These are phyloP conservation scores for Colletotrichum salicis DNA, from an alignment of 2,329 filamentous ascomycete species.

Conservation along the genomic window DNA sequence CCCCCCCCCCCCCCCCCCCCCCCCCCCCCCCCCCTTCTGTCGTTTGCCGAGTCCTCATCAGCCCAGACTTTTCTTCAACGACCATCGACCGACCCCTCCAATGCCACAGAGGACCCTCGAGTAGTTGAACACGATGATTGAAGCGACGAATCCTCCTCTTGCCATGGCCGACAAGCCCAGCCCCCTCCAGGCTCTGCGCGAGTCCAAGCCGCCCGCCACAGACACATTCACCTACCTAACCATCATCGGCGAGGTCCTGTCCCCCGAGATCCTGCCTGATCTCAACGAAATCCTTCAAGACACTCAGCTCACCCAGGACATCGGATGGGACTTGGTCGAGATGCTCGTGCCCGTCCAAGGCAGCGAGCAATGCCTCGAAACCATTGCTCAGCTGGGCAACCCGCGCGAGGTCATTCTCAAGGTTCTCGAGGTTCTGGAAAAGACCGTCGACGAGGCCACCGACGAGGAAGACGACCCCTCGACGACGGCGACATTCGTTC, in stretches of 20 bases:
- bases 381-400: conserved; percentile 81
- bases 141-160: conserved; percentile 25
- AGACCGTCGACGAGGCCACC: conserved; percentile 55
- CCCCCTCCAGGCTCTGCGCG: conserved; percentile 57
- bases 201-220: conserved; percentile 62
- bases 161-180: conserved; percentile 46
- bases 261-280: conserved; percentile 71
- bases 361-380: conserved; percentile 77
- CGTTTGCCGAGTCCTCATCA: not conserved
- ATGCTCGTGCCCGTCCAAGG: conserved; percentile 75
- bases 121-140: conserved; percentile 28
- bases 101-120: not conserved
- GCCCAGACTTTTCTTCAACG: conserved; percentile 2
- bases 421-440: conserved; percentile 77
- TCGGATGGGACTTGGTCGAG: conserved; percentile 86
- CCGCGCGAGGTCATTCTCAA: conserved; percentile 85
- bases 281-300: conserved; percentile 77
- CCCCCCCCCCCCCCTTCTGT: not conserved
- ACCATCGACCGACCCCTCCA: not conserved
- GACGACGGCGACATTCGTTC: conserved; percentile 67
- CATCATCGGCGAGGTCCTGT: conserved; percentile 79
- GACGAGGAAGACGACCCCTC: conserved; percentile 50
- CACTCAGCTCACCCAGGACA: conserved; percentile 75
- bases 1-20: too few relatives aligned
- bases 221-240: conserved; percentile 83